Percentiles rank a stretch among this genome's conserved stretches.
Conservation (phyloP, 176 grass and related monocot genomes). For the Eragrostis curvula region DNA sequence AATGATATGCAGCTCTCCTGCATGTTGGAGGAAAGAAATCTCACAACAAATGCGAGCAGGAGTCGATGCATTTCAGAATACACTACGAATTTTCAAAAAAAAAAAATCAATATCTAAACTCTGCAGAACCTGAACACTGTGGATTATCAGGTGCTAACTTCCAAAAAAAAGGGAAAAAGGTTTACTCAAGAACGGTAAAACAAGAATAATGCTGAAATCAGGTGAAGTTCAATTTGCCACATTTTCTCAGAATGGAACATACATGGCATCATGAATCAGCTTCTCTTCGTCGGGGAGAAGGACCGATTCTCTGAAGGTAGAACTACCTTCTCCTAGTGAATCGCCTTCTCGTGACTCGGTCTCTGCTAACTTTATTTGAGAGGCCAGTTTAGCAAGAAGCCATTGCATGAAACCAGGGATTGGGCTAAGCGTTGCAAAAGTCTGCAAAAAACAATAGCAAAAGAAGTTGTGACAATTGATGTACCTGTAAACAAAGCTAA, state of each 20-base stretch:
- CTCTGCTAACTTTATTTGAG: constrained; percentile 80
- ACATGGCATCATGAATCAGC: constrained; percentile 67
- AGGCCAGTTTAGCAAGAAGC: constrained; percentile 84
- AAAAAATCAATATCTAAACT: neutral
- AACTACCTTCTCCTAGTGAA: constrained; percentile 42
- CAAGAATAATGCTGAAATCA: constrained; percentile 15
- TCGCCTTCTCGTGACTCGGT: constrained; percentile 42
- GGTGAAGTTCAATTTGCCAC: constrained; percentile 19
- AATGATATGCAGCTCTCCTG: too few species aligned
- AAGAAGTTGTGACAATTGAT: constrained; percentile 21
- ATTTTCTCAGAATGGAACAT: constrained; percentile 44
- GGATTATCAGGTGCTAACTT: neutral
- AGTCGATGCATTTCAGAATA: constrained; percentile 3
- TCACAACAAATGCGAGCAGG: constrained; percentile 26
- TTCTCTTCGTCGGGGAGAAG: constrained; percentile 84
- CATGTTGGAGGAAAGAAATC: neutral
- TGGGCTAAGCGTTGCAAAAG: constrained; percentile 86
- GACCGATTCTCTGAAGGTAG: constrained; percentile 77
- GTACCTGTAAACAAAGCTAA: constrained; percentile 8
- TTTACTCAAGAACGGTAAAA: neutral
- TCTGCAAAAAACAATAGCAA: constrained; percentile 50
- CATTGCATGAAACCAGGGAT: constrained; percentile 96
- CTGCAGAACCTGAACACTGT: neutral
- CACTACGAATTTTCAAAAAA: neutral
- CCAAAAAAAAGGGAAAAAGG: neutral